Conservation (phyloP, 441 rosid genomes). For the Hura crepitans region DNA sequence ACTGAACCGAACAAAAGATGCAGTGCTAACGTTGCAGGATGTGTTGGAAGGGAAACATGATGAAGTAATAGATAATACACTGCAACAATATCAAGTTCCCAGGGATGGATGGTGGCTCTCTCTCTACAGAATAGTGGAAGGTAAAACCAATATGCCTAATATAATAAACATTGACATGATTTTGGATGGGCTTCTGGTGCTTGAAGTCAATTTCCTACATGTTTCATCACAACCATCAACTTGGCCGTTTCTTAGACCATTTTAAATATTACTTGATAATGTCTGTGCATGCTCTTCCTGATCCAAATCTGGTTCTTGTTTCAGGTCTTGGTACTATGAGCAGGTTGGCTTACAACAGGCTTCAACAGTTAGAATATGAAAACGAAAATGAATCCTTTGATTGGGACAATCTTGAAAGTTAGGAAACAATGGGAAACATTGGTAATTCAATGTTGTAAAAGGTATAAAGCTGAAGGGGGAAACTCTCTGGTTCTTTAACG, state of each 20-base stretch:
- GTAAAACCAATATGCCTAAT: slow-evolving; percentile 40
- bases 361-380: slow-evolving; percentile 32
- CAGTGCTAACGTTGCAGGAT: slow-evolving; percentile 64
- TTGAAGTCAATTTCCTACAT: not conserved
- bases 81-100: slow-evolving; percentile 47
- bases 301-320: slow-evolving; percentile 6
- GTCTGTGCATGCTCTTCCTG: slow-evolving; percentile 6
- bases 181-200: too few relatives aligned
- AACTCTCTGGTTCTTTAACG: not conserved
- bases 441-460: not conserved
- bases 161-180: too few relatives aligned
- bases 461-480: not conserved
- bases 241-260: not conserved
- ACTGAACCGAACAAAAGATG: slow-evolving; percentile 72
- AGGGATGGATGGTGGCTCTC: slow-evolving; percentile 88
- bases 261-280: not conserved
- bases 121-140: slow-evolving; percentile 82
- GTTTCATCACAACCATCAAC: not conserved
- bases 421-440: slow-evolving; percentile 9
- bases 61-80: slow-evolving; percentile 52
- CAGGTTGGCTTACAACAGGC: slow-evolving; percentile 44
- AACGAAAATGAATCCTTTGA: slow-evolving; percentile 32
- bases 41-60: slow-evolving; percentile 84
- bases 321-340: slow-evolving; percentile 59
- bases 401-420: slow-evolving; percentile 37